Evolutionary conservation across 2,329 filamentous ascomycete species (phyloP).

Genomic region (Plectosphaerella plurivora): DNA sequence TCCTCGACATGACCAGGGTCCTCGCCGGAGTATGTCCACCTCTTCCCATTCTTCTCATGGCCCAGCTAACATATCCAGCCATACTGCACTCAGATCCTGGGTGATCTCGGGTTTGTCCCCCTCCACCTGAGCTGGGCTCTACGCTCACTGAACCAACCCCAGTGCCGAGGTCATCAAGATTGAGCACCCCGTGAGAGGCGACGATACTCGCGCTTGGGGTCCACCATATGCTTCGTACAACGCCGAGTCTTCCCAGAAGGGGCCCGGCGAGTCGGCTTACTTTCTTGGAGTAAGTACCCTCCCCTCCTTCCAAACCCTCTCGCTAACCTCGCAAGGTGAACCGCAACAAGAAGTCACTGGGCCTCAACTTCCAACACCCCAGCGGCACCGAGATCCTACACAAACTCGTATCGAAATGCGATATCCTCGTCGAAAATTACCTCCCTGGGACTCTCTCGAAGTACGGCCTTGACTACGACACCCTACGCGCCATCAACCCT

Average conservation of each 20-base stretch:
- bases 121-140: neutral
- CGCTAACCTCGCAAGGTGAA: slow-evolving; percentile 62
- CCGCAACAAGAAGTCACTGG: slow-evolving; percentile 94
- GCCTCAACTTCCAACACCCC: slow-evolving; percentile 81
- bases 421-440: slow-evolving; percentile 96
- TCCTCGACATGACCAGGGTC: slow-evolving; percentile 95
- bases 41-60: neutral
- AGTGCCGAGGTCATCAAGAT: slow-evolving; percentile 97
- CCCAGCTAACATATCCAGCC: slow-evolving; percentile 52
- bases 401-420: slow-evolving; percentile 75
- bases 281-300: slow-evolving; percentile 68
- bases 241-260: slow-evolving; percentile 50
- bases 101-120: slow-evolving; percentile 78
- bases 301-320: neutral
- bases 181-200: slow-evolving; percentile 85
- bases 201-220: slow-evolving; percentile 95
- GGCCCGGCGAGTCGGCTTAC: slow-evolving; percentile 90
- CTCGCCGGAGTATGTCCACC: slow-evolving; percentile 73
- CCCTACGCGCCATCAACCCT: slow-evolving; percentile 76
- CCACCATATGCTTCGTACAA: slow-evolving; percentile 85
- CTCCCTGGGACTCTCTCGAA: slow-evolving; percentile 85
- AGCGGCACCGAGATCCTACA: slow-evolving; percentile 84
- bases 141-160: slow-evolving; percentile 7
- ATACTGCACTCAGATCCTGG: slow-evolving; percentile 95
- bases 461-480: slow-evolving; percentile 85